Evolutionary conservation across 306 rosid species (phyloP).

Genomic region (Lablab purpureus): DNA sequence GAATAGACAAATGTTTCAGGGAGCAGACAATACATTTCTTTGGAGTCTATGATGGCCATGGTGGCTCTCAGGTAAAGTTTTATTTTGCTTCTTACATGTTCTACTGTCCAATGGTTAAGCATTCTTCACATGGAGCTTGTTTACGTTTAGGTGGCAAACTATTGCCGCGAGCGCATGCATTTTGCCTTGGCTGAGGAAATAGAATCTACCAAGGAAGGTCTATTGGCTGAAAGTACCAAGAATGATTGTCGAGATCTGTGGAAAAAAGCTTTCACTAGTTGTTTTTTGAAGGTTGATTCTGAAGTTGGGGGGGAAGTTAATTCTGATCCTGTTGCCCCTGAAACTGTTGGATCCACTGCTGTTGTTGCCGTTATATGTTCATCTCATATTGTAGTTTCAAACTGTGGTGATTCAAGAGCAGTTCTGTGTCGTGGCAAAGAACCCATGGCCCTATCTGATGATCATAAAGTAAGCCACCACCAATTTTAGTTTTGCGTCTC

Average conservation of each 20-base stretch:
- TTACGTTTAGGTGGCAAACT: conserved; percentile 77
- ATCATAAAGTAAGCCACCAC: conserved; percentile 73
- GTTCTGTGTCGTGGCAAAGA: conserved; percentile 89
- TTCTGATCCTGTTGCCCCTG: conserved; percentile 76
- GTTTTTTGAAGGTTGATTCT: conserved; percentile 78
- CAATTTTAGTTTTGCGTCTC: conserved; percentile 29
- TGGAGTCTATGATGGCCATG: conserved; percentile 95
- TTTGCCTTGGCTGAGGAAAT: conserved; percentile 88
- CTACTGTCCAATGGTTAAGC: conserved; percentile 10
- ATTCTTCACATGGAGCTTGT: conserved; percentile 33
- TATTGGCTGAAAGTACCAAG: conserved; percentile 51
- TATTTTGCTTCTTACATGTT: conserved; percentile 11
- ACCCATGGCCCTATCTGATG: conserved; percentile 79
- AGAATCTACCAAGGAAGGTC: conserved; percentile 60
- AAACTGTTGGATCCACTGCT: conserved; percentile 92
- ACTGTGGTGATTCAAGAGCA: conserved; percentile 94
- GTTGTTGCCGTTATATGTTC: conserved; percentile 82
- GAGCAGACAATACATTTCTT: conserved; percentile 77
- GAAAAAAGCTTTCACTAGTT: conserved; percentile 69
- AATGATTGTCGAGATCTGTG: conserved; percentile 75
- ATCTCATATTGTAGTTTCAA: conserved; percentile 85
- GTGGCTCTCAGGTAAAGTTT: conserved; percentile 78
- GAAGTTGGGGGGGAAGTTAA: conserved; percentile 76
- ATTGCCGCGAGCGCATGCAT: conserved; percentile 80
- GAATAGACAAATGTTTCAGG: conserved; percentile 60